Conservation (phyloP, 352 stramenopile genomes). For the Peronospora farinosa region DNA sequence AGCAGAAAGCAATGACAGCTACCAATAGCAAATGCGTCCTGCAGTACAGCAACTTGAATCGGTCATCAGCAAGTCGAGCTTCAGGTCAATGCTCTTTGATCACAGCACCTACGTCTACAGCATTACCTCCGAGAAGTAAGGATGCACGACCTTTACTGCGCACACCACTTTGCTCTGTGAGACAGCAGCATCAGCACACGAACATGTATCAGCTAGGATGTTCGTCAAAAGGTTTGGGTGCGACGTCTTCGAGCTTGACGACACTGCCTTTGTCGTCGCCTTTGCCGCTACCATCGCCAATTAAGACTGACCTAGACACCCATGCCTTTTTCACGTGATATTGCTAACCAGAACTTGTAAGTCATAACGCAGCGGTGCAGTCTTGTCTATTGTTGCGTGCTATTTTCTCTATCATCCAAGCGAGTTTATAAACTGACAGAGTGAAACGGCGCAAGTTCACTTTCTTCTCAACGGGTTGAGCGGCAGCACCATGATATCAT, state of each 20-base stretch:
- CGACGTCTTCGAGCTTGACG: constrained; percentile 13
- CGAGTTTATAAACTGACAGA: constrained; percentile 67
- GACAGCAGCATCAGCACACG: constrained; percentile 19
- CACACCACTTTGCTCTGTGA: constrained; percentile 23
- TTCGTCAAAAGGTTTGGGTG: constrained; percentile 9
- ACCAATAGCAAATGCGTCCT: constrained; percentile 37
- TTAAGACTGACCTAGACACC: constrained; percentile 82
- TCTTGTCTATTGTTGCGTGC: constrained; percentile 2
- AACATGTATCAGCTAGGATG: constrained; percentile 20
- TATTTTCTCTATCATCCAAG: constrained; percentile 28
- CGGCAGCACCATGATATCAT: constrained; percentile 69
- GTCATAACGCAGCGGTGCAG: constrained; percentile 1
- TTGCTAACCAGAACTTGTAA: too few species aligned
- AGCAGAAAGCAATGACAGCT: constrained; percentile 66
- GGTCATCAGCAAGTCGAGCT: constrained; percentile 8
- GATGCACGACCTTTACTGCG: constrained; percentile 28
- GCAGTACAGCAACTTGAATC: constrained; percentile 27
- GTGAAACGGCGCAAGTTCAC: constrained; percentile 69
- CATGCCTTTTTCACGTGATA: constrained; percentile 80
- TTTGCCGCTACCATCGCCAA: constrained; percentile 64
- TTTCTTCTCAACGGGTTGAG: constrained; percentile 72
- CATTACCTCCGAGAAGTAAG: constrained; percentile 29
- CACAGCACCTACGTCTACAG: constrained; percentile 19
- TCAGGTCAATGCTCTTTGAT: constrained; percentile 17
- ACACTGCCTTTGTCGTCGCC: constrained; percentile 33